These are phyloP conservation scores for Fusarium buxicola DNA, from an alignment of 2,329 filamentous ascomycete species.

Conservation along the genomic window DNA sequence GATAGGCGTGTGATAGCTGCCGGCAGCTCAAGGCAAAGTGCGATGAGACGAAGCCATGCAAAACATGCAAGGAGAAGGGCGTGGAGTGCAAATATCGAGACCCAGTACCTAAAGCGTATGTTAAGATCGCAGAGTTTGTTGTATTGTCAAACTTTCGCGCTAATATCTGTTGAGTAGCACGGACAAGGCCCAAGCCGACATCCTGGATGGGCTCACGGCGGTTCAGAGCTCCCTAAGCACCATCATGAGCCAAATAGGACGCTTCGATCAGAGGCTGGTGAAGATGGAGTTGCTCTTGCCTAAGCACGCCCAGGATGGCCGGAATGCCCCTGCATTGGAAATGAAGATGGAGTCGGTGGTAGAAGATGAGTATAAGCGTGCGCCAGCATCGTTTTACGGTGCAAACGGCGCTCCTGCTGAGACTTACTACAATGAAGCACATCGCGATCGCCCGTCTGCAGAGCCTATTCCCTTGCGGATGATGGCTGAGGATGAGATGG, in stretches of 20 bases:
- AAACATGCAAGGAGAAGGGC: slow-evolving; percentile 88
- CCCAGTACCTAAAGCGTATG: slow-evolving; percentile 90
- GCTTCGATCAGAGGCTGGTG: slow-evolving; percentile 53
- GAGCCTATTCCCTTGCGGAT: slow-evolving; percentile 45
- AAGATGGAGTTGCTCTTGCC: slow-evolving; percentile 51
- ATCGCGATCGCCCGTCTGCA: slow-evolving; percentile 45
- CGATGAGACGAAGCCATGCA: slow-evolving; percentile 85
- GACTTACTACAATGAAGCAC: slow-evolving; percentile 39
- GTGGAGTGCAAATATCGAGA: slow-evolving; percentile 90
- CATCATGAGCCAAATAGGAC: slow-evolving; percentile 53
- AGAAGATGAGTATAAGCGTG: slow-evolving; percentile 48
- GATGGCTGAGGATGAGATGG: slow-evolving; percentile 60
- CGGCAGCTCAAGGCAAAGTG: slow-evolving; percentile 90
- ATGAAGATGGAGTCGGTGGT: slow-evolving; percentile 46
- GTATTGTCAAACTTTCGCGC: not conserved
- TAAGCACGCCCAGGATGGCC: slow-evolving; percentile 11
- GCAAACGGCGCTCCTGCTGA: slow-evolving; percentile 40
- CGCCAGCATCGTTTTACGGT: slow-evolving; percentile 37
- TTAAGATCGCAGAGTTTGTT: not conserved
- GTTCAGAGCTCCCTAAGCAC: slow-evolving; percentile 54
- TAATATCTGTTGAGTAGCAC: slow-evolving; percentile 53
- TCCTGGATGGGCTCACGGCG: slow-evolving; percentile 64
- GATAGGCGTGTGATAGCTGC: slow-evolving; percentile 89
- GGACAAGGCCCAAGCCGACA: slow-evolving; percentile 71
- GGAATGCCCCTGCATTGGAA: slow-evolving; percentile 17